Percentiles rank a stretch among this genome's conserved stretches.
Conservation (phyloP, 441 rosid genomes). For the Cnidoscolus chayamansa region DNA sequence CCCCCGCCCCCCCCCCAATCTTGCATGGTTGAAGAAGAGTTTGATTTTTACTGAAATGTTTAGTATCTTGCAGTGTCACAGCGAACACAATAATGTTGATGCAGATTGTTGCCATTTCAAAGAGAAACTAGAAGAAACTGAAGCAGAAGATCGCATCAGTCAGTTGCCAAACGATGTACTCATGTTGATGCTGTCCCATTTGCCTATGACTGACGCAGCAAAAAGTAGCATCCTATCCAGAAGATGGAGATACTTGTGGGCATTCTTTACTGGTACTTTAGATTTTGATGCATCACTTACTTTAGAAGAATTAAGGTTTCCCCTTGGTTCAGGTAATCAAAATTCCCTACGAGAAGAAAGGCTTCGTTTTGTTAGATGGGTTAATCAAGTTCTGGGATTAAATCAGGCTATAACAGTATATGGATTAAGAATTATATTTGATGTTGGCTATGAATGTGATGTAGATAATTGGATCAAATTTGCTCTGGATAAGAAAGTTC, state of each 20-base stretch:
- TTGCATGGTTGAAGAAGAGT: no score
- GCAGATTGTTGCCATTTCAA: not conserved
- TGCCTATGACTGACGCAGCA: not conserved
- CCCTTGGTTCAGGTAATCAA: not conserved
- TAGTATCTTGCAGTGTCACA: no score
- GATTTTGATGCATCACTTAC: not conserved
- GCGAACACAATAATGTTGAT: no score
- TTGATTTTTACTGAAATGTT: no score
- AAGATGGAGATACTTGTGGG: conserved; percentile 13
- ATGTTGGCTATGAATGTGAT: not conserved
- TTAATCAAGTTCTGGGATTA: not conserved
- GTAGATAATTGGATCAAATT: conserved; percentile 7
- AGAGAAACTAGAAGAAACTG: not conserved
- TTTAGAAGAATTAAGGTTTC: not conserved
- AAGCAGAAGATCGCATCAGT: not conserved
- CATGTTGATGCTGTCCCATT: not conserved
- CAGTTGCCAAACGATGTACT: not conserved
- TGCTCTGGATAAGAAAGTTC: conserved; percentile 13
- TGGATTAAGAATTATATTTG: not conserved
- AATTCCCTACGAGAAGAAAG: not conserved
- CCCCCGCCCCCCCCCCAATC: no score
- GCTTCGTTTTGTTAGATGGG: not conserved
- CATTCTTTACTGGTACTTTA: not conserved
- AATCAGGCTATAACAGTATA: not conserved
- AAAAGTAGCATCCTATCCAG: not conserved